These are phyloP conservation scores for Colletotrichum cuscutae DNA, from an alignment of 2,329 filamentous ascomycete species.

Conservation along the genomic window DNA sequence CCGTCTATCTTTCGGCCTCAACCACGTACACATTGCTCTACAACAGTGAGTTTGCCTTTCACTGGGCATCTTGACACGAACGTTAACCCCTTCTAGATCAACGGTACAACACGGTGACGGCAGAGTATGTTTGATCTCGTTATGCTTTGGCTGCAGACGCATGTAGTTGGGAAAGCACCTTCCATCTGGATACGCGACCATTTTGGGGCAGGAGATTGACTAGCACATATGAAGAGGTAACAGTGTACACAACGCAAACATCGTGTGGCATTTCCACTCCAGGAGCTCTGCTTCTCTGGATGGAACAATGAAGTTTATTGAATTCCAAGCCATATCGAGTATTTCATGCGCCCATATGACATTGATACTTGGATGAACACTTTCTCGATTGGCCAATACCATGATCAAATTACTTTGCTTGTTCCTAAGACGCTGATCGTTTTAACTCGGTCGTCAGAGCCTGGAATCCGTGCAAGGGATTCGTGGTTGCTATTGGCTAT, in stretches of 20 bases:
- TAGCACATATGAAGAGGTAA: background rate
- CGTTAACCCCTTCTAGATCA: conserved; percentile 40
- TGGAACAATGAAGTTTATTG: no score
- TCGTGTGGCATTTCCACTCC: background rate
- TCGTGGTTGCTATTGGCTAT: no score
- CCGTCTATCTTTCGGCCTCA: conserved; percentile 52
- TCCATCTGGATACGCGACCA: background rate
- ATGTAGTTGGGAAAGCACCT: no score
- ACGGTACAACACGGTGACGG: conserved; percentile 53
- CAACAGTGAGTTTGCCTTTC: conserved; percentile 45
- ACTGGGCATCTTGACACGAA: background rate
- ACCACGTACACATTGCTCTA: conserved; percentile 56
- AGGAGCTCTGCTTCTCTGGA: background rate
- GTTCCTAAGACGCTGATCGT: no score
- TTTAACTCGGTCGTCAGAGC: no score
- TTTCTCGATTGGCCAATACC: no score
- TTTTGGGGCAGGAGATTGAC: background rate
- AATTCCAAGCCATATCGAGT: no score
- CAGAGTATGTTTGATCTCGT: conserved; percentile 50
- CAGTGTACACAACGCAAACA: background rate
- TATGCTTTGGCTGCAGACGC: no score
- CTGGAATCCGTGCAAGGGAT: no score
- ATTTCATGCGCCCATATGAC: no score
- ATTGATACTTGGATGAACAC: no score
- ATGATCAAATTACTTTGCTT: no score